These are phyloP conservation scores for Cyberlindnera maclurae DNA, from an alignment of 805 yeast species.

Conservation along the genomic window DNA sequence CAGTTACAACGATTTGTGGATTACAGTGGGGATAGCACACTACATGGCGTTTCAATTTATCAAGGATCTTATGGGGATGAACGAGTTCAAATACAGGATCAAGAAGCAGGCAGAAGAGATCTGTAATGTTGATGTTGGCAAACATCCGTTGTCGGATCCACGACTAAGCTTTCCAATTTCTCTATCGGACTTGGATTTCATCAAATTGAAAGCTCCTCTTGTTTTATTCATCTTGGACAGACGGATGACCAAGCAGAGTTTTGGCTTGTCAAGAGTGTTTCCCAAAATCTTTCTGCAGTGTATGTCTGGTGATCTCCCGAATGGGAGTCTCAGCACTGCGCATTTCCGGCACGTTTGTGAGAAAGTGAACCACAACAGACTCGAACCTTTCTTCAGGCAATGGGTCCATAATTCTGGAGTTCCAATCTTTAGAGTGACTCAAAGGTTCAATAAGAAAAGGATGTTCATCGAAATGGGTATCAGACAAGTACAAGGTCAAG, in stretches of 20 bases:
- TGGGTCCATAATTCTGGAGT: slow-evolving; percentile 91
- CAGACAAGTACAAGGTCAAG: slow-evolving; percentile 76
- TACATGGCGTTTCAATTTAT: slow-evolving; percentile 76
- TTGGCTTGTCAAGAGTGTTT: slow-evolving; percentile 84
- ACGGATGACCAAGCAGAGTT: slow-evolving; percentile 89
- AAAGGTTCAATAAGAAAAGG: slow-evolving; percentile 86
- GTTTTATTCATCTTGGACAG: slow-evolving; percentile 79
- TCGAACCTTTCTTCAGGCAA: slow-evolving; percentile 80
- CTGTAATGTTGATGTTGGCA: slow-evolving; percentile 68
- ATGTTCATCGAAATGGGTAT: slow-evolving; percentile 93
- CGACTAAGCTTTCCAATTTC: slow-evolving; percentile 56
- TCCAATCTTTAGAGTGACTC: slow-evolving; percentile 84
- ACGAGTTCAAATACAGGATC: slow-evolving; percentile 70
- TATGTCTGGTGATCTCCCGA: slow-evolving; percentile 86
- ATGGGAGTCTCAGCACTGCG: slow-evolving; percentile 66
- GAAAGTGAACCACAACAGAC: slow-evolving; percentile 78
- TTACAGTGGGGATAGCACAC: slow-evolving; percentile 75
- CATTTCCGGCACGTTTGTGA: slow-evolving; percentile 95
- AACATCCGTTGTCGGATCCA: slow-evolving; percentile 75
- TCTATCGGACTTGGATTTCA: slow-evolving; percentile 56
- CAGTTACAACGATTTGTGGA: slow-evolving; percentile 78
- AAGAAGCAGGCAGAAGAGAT: slow-evolving; percentile 58
- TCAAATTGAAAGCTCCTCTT: slow-evolving; percentile 76
- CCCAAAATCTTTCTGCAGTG: slow-evolving; percentile 90
- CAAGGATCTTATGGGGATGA: slow-evolving; percentile 68